Base-by-base conservation (phyloP, 306 rosid species). In the Psophocarpus tetragonolobus region DNA sequence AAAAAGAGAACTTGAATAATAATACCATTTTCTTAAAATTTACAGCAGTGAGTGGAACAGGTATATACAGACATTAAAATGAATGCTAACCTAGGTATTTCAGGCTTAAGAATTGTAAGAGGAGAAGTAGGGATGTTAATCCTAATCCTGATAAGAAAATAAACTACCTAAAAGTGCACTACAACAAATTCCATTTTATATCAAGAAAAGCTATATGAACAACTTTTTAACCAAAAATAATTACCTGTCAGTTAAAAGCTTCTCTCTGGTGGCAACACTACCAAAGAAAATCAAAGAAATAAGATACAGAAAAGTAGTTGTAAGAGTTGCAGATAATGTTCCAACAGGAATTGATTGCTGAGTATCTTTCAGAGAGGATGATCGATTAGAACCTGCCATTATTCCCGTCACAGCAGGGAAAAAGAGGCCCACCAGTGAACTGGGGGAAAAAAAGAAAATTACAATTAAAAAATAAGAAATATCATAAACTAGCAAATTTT, bases 331-430 rank as follows among this genome's bases (percentile, higher is more conserved):
- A 78, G 96, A 78, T 83, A 95, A 73, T 41, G 99, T 95, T 85
- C 99, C 99, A 30, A 95, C 66, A 75, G 99, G 99, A 87, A 95
- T 95, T 75, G 99, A 95, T 70, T 87, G 94, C 85, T 95, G 99
- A 76, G 99, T 95, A 85, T 95, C 99, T 83, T 84, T 91, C 70
- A 95, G 86, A 57, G 99, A 95, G 38, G 98, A 90, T 56, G 98
- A 95, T 84, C 99, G 89, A 83, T 95, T 95, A 76, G 99, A 95
- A 76, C 99, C 99, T 62, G 99, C 99, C 99, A 95, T 95, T 79
- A 95, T 95, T 85, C 99, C 99, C 6, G 99, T 95, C 63, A 95
- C 98, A 67, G 99, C 97, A 48, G 99, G 99, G 88, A 95, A 95
- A 87, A 92, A 95, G 80, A 95, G 97, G 78, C 99, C 99, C 1